phyloP scores from a whole-genome alignment of 495 filamentous ascomycete species.

The Astrocystis sublimbata region DNA sequence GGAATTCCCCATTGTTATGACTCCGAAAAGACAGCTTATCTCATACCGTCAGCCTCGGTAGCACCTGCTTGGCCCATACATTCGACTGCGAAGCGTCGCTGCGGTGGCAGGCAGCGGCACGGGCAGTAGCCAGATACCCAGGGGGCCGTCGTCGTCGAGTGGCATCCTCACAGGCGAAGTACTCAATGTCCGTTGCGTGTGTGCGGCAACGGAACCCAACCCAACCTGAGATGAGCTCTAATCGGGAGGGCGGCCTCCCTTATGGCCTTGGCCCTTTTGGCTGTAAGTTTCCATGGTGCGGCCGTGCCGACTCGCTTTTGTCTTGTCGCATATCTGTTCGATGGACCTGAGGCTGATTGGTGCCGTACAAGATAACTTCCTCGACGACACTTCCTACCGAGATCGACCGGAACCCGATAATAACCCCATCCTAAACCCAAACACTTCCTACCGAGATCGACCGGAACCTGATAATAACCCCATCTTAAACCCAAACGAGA shows the following conservation, averaged over 20 bases:
- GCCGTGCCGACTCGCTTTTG: background rate
- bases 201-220: constrained; percentile 39
- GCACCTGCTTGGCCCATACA: too few relatives aligned
- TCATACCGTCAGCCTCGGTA: too few relatives aligned
- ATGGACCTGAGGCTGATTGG: constrained; percentile 21
- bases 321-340: constrained; percentile 2
- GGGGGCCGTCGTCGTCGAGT: background rate
- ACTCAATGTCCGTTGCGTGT: constrained; percentile 45
- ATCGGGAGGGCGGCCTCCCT: constrained; percentile 43
- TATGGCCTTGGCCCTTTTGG: too few relatives aligned
- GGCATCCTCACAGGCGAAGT: constrained; percentile 21
- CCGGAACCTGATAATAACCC: too few relatives aligned
- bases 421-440: constrained; percentile 61
- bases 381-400: constrained; percentile 42
- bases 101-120: too few relatives aligned
- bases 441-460: constrained; percentile 52
- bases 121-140: too few relatives aligned
- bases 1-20: too few relatives aligned
- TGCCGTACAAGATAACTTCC: constrained; percentile 38
- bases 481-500: constrained; percentile 63
- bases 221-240: constrained; percentile 52
- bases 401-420: too few relatives aligned
- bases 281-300: constrained; percentile 48
- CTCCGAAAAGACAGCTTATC: too few relatives aligned
- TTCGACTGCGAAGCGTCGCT: too few relatives aligned